These are phyloP conservation scores for Coffea canephora DNA, from an alignment of 257 asterid genomes.

Conservation along the genomic window DNA sequence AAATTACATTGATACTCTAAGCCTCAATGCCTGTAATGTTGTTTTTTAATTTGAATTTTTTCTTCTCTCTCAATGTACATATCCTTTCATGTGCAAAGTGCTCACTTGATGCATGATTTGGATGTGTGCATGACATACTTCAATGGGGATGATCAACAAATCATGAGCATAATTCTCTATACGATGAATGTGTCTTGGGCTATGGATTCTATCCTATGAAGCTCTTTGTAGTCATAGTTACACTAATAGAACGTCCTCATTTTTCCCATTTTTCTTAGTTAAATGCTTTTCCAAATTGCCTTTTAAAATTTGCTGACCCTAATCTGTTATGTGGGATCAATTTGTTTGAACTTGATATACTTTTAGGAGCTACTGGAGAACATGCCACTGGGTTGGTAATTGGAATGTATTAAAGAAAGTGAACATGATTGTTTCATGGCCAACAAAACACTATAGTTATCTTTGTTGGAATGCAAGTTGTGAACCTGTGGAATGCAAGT, in stretches of 20 bases:
- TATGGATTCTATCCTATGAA: conserved; percentile 27
- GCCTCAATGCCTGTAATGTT: too few relatives aligned
- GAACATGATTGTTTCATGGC: background rate
- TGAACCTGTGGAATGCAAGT: too few relatives aligned
- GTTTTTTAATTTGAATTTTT: background rate
- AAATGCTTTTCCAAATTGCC: background rate
- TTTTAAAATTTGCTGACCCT: background rate
- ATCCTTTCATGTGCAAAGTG: background rate
- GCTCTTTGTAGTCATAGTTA: conserved; percentile 32
- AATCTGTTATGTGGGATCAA: background rate
- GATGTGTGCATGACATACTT: background rate
- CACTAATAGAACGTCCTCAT: conserved; percentile 24
- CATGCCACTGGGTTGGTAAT: background rate
- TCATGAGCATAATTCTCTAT: conserved; percentile 9
- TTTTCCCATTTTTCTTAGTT: background rate
- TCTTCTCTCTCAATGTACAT: background rate
- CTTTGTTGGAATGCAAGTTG: too few relatives aligned
- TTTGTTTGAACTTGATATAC: background rate
- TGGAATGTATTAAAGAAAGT: background rate
- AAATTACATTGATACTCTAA: background rate
- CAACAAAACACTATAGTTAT: background rate
- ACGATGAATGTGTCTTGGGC: conserved; percentile 15
- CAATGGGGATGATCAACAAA: background rate
- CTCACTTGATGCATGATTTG: background rate
- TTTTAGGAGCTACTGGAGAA: background rate